A percentile compares a stretch with the other conserved stretches of the same genome.
These are phyloP conservation scores for Coemansia sp. DNA, from an alignment of 192 early-diverging fungal genomes.

Conservation along the genomic window DNA sequence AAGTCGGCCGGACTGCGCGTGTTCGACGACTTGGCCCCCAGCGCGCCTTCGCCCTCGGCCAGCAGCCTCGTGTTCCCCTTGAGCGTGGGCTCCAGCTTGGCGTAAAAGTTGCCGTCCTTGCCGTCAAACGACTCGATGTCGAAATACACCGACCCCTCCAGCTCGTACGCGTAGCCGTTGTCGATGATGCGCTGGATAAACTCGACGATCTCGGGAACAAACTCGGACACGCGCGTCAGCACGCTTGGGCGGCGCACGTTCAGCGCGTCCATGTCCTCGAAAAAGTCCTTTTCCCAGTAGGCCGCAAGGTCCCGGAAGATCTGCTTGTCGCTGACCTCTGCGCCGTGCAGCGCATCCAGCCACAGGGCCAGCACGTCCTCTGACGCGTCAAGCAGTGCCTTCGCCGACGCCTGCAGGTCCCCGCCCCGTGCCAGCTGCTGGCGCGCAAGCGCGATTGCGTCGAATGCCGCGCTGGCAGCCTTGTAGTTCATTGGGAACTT, in stretches of 20 bases:
- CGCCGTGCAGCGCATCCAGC: slow-evolving; percentile 50
- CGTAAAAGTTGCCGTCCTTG: slow-evolving; percentile 81
- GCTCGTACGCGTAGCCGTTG: slow-evolving; percentile 94
- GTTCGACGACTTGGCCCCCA: slow-evolving; percentile 63
- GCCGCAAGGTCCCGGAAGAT: slow-evolving; percentile 91
- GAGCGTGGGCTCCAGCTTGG: slow-evolving; percentile 90
- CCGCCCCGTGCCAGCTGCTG: slow-evolving; percentile 19
- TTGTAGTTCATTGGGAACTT: slow-evolving; percentile 77
- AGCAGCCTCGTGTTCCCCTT: slow-evolving; percentile 74
- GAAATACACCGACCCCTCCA: slow-evolving; percentile 84
- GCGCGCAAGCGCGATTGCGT: slow-evolving; percentile 21
- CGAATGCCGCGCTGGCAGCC: slow-evolving; percentile 48
- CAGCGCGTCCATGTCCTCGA: slow-evolving; percentile 88
- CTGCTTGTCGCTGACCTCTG: slow-evolving; percentile 78
- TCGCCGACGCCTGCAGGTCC: slow-evolving; percentile 46
- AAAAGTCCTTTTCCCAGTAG: slow-evolving; percentile 92
- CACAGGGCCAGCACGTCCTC: slow-evolving; percentile 42
- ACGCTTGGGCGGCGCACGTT: slow-evolving; percentile 84
- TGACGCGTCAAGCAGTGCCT: slow-evolving; percentile 21
- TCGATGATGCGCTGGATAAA: slow-evolving; percentile 90
- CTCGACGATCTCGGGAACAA: slow-evolving; percentile 86
- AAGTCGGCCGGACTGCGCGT: slow-evolving; percentile 82
- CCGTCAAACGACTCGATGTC: slow-evolving; percentile 82
- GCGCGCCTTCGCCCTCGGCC: slow-evolving; percentile 84
- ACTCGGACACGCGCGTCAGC: slow-evolving; percentile 93